These are phyloP conservation scores for Taiozyma onychis DNA, from an alignment of 1,139 yeast species.

Conservation along the genomic window DNA sequence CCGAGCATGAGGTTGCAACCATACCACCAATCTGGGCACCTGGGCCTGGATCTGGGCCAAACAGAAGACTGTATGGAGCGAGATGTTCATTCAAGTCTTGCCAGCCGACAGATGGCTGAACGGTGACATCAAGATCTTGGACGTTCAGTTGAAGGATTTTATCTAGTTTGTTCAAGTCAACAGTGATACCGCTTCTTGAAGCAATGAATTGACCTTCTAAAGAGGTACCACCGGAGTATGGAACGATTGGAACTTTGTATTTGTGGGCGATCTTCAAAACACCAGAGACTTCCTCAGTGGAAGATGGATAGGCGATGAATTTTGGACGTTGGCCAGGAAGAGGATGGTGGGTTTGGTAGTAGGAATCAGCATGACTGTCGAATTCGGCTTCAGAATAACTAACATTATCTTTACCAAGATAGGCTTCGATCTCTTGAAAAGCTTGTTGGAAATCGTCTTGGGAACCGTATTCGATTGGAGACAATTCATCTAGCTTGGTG, in stretches of 20 bases:
- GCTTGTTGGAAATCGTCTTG: conserved; percentile 36
- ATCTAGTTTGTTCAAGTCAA: conserved; percentile 53
- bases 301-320: conserved; percentile 56
- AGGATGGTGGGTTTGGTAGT: conserved; percentile 37
- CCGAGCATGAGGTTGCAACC: conserved; percentile 66
- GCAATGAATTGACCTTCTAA: conserved; percentile 81
- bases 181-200: conserved; percentile 59
- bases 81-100: conserved; percentile 50
- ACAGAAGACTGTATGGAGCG: conserved; percentile 27
- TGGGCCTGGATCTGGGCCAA: conserved; percentile 77
- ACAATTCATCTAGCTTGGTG: conserved; percentile 29
- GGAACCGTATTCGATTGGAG: conserved; percentile 37
- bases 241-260: conserved; percentile 65
- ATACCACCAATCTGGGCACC: conserved; percentile 72
- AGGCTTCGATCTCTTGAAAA: conserved; percentile 33
- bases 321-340: conserved; percentile 46
- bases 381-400: conserved; percentile 29
- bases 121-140: conserved; percentile 57
- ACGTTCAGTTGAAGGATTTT: conserved; percentile 45
- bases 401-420: conserved; percentile 36
- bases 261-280: conserved; percentile 58
- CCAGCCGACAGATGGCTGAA: conserved; percentile 73
- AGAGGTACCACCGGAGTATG: conserved; percentile 79
- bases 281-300: conserved; percentile 62
- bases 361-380: conserved; percentile 25